Percentiles rank a stretch among this genome's conserved stretches.
Conservation (phyloP, 2,329 filamentous ascomycete genomes). For the Epichloe gansuensis region DNA sequence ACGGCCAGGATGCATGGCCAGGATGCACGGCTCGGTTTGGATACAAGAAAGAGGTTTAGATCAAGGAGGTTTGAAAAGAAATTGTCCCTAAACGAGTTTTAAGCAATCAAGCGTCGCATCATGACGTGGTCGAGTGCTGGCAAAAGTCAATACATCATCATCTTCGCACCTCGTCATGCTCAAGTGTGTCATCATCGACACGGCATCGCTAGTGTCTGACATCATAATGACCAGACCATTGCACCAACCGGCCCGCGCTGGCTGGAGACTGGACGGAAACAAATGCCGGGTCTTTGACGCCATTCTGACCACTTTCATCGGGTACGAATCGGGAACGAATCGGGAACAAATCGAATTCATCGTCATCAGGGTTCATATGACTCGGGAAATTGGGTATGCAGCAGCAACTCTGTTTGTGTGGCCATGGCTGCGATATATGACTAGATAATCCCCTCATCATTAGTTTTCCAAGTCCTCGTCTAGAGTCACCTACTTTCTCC, state of each 20-base stretch:
- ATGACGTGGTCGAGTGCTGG: neutral
- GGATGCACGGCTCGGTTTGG: no score
- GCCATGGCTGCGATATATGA: neutral
- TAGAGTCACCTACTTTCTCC: neutral
- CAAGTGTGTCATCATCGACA: neutral
- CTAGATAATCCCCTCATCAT: neutral
- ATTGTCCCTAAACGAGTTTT: no score
- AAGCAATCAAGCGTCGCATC: neutral
- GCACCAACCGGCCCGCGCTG: neutral
- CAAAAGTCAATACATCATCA: neutral
- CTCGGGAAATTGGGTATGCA: neutral
- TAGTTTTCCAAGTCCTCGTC: neutral
- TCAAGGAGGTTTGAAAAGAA: no score
- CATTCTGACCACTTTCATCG: neutral
- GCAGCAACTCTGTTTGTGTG: neutral
- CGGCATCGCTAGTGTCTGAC: neutral
- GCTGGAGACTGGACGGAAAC: neutral
- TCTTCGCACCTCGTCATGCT: neutral
- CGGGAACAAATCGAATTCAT: neutral
- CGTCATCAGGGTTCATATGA: neutral
- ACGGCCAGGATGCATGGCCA: no score
- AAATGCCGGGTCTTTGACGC: neutral
- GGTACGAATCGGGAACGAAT: neutral
- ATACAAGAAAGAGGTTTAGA: no score
- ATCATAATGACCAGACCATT: slow-evolving; percentile 1